These are phyloP conservation scores for Rhodomyrtus tomentosa DNA, from an alignment of 345 rosid species.

Conservation along the genomic window DNA sequence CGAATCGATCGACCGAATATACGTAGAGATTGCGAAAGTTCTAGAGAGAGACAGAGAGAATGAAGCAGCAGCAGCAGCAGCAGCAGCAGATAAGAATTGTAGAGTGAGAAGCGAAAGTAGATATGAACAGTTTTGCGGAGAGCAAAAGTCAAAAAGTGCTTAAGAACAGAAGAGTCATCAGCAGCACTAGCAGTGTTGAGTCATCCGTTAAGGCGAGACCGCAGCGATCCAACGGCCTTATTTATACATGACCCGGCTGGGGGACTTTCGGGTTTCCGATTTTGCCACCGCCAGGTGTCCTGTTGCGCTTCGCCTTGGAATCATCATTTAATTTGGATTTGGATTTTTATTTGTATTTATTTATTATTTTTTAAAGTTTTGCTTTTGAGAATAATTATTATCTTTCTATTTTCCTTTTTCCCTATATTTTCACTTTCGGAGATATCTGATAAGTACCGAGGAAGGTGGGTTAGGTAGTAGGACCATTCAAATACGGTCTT, in stretches of 20 bases:
- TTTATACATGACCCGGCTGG: neutral
- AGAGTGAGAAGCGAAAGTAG: neutral
- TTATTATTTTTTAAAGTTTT: neutral
- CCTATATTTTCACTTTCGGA: neutral
- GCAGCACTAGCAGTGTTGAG: neutral
- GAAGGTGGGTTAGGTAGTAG: neutral
- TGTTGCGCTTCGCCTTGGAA: neutral
- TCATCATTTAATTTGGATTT: neutral
- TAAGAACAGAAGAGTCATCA: neutral
- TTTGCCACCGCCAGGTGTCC: slow-evolving; percentile 1
- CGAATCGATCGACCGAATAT: neutral
- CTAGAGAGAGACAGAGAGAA: neutral
- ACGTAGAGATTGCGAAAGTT: neutral
- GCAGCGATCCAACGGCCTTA: neutral
- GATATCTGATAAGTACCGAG: neutral
- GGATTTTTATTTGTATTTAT: neutral
- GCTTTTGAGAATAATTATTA: too few species aligned
- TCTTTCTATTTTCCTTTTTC: too few species aligned
- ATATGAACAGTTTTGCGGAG: neutral
- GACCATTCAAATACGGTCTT: neutral
- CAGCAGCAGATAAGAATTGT: neutral
- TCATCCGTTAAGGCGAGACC: neutral
- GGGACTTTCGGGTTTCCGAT: neutral
- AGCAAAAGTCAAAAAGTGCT: too few species aligned
- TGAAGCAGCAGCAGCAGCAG: neutral